Evolutionary conservation across 768 basidiomycete species (phyloP), one percentile per base, ranked within the genome.

Genomic region (button mushroom (Agaricus bisporus)): DNA sequence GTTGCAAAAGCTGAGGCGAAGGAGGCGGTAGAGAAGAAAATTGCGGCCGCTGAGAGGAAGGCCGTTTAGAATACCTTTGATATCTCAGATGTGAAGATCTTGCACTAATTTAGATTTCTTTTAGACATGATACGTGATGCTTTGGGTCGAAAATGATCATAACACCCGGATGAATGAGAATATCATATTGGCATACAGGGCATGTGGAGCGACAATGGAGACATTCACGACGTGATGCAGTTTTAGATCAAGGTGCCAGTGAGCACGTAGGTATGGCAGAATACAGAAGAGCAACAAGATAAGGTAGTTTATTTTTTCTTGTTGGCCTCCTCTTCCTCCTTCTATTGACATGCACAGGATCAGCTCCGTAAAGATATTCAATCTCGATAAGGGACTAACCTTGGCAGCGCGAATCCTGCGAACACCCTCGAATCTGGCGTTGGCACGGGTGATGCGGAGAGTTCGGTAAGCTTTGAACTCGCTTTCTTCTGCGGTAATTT

Each of bases 401-500:
- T 94, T 93, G 64, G 84, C 83, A 60, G 84, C 83, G 59, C 92
- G 86, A 59, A 82, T 75, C 75, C 92, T 93, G 76, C 93, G 89
- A 61, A 73, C 75, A 71, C 97, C 97, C 60, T 87, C 92, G 75
- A 88, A 80, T 67, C 94, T 80, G 59, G 85, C 78, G 66, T 83
- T 78, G 61, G 92, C 87, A 61, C 94, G 88, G 61, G 85, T 84
- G 54, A 77, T 70, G 64, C 95, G 93, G 64, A 98, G 89, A 60
- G 93, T 81, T 70, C 78, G 79, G 85, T 82, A 98, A 6, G 97
- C 95, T 61, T 89, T 66, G 76, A 93, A 88, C 58, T 85, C 80
- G 67, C 86, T 89, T 73, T 99, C 97, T 63, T 90, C 89, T 45
- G 78, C 73, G 58, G 92, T 91, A 68, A 98, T 97, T 74, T 89